A percentile compares a stretch with the other conserved stretches of the same genome.
Evolutionary conservation across 116 monocot genomes (phyloP).

Genomic region (Iris pallida): DNA sequence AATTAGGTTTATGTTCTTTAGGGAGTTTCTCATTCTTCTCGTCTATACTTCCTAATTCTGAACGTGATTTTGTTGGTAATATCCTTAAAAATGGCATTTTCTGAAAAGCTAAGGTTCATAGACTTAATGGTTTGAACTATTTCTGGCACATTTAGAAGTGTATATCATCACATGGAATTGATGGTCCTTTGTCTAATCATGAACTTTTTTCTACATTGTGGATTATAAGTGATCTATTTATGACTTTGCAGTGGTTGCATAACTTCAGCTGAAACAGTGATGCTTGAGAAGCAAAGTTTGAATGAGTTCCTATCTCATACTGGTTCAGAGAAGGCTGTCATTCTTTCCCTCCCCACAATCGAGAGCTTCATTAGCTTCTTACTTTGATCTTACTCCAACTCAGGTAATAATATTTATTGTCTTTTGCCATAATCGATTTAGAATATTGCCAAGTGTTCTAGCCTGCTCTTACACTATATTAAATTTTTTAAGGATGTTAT

Average conservation of each 20-base stretch:
- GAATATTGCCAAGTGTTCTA: not conserved
- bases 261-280: constrained; percentile 97
- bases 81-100: too few relatives aligned
- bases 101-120: too few relatives aligned
- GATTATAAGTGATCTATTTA: constrained; percentile 1
- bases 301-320: constrained; percentile 73
- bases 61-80: too few relatives aligned
- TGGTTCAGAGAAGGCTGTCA: constrained; percentile 60
- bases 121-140: too few relatives aligned
- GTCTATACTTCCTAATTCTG: too few relatives aligned
- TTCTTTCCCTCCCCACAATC: constrained; percentile 96
- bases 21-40: too few relatives aligned
- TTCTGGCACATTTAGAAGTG: too few relatives aligned
- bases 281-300: constrained; percentile 99
- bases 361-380: constrained; percentile 84
- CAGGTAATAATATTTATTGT: too few relatives aligned
- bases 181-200: not conserved
- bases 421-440: constrained; percentile 3
- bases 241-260: constrained; percentile 83
- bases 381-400: constrained; percentile 67
- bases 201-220: not conserved
- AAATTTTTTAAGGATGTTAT: too few relatives aligned
- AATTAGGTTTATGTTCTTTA: too few relatives aligned
- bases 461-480: not conserved
- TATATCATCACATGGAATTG: constrained; percentile 1